Evolutionary conservation across 352 stramenopile species (phyloP), one percentile per base, ranked within the genome.

Genomic region (Halophytophthora polymorphica): DNA sequence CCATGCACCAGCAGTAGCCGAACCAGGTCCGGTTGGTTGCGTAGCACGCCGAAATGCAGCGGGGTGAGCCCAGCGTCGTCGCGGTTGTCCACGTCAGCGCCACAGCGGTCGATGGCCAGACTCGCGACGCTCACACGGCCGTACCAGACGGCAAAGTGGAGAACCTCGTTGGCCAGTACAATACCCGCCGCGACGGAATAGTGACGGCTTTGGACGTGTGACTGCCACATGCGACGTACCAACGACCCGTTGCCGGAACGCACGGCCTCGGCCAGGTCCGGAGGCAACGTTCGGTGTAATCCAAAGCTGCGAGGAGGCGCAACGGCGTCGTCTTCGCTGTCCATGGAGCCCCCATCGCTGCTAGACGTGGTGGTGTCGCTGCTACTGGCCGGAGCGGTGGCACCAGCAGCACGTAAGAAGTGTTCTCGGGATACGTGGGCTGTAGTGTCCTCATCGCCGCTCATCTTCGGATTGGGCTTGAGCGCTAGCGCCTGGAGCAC

Each of bases 101-200:
- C 68, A 39, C 68, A 81, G 23, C 67, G 65, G 33, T 81, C 66
- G 17, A 94, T 80, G 7, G 81, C 81, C 34, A 88, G 73, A n/a
- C 60, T 73, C 1, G 76, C 84, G 31, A 95, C 53, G 2, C 65
- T 51, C 2, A 77, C 56, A 17, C 72, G 74, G 7, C 80, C 80
- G 51, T 81, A 73, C 80, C 83, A 93, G 28, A 89, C 73, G 3
- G 82, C 77, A 15, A 75, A 86, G 52, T 93, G 81, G 31, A 95
- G 64, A 12, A 93, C 76, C 49, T 93, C 83, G 52, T 93, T 90
- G 1, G 80, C 77, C 2, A 93, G 58, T 18, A 89, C 69, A 3
- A 59, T 35, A 18, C 58, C 42, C 25, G 64, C 64, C 23, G 25
- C 39, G 22, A 28, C 17, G 23, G 46, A 66, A 35, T 69, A 25